Evolutionary conservation across 2,329 filamentous ascomycete species (phyloP).

Genomic region (Lomentospora prolificans): DNA sequence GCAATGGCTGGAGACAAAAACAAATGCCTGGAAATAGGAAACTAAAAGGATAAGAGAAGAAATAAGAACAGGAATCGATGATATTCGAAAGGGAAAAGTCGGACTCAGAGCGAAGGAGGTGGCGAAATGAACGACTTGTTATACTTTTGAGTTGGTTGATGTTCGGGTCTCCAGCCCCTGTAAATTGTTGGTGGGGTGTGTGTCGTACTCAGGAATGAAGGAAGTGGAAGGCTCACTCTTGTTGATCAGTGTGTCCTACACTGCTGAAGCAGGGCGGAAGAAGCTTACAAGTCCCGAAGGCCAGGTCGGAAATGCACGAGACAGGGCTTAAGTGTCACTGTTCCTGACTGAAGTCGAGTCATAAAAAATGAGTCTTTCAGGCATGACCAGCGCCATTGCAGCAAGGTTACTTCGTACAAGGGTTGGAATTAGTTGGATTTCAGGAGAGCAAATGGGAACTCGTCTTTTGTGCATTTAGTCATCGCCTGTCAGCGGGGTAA

Average conservation of each 20-base stretch:
- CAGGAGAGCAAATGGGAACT: constrained; percentile 4
- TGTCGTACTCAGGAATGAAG: not conserved
- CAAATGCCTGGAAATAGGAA: not conserved
- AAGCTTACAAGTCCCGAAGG: too few relatives aligned
- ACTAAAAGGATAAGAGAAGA: not conserved
- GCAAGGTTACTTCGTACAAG: too few relatives aligned
- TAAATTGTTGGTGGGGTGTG: not conserved
- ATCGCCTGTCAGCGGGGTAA: not conserved
- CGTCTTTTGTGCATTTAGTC: constrained; percentile 3
- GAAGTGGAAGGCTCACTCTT: too few relatives aligned
- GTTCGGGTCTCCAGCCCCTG: not conserved
- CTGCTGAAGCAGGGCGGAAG: too few relatives aligned
- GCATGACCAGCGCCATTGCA: too few relatives aligned
- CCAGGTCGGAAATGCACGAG: too few relatives aligned
- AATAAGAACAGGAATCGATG: not conserved
- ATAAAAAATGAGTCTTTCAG: too few relatives aligned
- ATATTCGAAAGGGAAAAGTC: not conserved
- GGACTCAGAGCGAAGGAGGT: not conserved
- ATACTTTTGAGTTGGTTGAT: not conserved
- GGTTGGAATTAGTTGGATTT: not conserved
- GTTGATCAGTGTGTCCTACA: too few relatives aligned
- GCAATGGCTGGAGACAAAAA: not conserved
- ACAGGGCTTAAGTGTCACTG: too few relatives aligned
- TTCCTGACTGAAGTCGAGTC: too few relatives aligned
- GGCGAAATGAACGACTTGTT: not conserved